Evolutionary conservation across 1,139 yeast species (phyloP).

Genomic region (Sugiyamaella grinbergsii): DNA sequence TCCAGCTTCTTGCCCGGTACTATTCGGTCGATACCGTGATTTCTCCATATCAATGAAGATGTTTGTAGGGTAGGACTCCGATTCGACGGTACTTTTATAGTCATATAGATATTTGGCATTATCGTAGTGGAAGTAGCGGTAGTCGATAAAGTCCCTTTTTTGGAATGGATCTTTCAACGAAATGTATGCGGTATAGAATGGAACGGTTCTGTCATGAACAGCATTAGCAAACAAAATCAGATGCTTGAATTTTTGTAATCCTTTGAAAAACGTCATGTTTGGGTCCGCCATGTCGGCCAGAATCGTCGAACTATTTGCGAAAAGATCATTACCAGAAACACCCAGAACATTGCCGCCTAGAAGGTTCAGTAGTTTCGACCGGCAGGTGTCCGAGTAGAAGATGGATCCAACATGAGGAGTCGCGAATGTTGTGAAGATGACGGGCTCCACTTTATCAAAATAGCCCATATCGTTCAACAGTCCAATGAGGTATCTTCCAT

Average conservation of each 20-base stretch:
- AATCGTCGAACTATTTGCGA: conserved; percentile 47
- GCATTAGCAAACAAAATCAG: conserved; percentile 70
- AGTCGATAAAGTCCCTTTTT: conserved; percentile 32
- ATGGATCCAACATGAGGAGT: conserved; percentile 85
- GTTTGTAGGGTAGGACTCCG: conserved; percentile 1
- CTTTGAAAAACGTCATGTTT: conserved; percentile 53
- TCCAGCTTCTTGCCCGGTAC: conserved; percentile 18
- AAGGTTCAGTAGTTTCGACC: conserved; percentile 54
- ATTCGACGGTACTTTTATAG: neutral
- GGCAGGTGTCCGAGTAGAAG: conserved; percentile 45
- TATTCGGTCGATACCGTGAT: conserved; percentile 27
- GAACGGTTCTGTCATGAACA: conserved; percentile 69
- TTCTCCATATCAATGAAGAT: conserved; percentile 35
- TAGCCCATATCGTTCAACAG: conserved; percentile 55
- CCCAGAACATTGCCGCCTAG: conserved; percentile 70
- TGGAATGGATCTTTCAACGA: conserved; percentile 52
- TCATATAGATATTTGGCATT: conserved; percentile 17
- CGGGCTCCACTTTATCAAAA: conserved; percentile 63
- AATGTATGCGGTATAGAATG: conserved; percentile 56
- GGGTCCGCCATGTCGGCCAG: conserved; percentile 61
- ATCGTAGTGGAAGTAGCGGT: conserved; percentile 26
- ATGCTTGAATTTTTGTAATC: conserved; percentile 58
- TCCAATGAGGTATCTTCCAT: conserved; percentile 70
- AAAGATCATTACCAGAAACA: conserved; percentile 71
- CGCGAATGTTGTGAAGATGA: conserved; percentile 75